A percentile compares a stretch with the other conserved stretches of the same genome.
Evolutionary conservation across 2,329 filamentous ascomycete species (phyloP).

Genomic region (Clarireedia monteithiana): DNA sequence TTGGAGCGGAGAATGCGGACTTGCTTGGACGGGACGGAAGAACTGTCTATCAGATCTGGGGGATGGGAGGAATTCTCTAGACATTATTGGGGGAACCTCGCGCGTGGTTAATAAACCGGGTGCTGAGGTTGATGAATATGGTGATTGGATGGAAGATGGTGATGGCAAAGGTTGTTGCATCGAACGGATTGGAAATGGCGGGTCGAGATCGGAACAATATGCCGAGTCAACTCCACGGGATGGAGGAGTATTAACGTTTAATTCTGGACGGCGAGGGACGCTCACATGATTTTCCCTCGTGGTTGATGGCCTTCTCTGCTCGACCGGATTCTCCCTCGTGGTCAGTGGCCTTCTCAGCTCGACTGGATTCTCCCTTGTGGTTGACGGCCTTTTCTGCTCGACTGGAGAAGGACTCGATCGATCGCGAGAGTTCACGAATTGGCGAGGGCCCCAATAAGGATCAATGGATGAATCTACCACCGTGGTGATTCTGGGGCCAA

Average conservation of each 20-base stretch:
- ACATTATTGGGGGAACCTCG: slow-evolving; percentile 8
- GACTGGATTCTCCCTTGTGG: not conserved
- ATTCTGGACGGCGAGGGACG: slow-evolving; percentile 10
- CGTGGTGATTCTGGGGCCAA: slow-evolving; percentile 1
- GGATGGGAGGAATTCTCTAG: slow-evolving; percentile 18
- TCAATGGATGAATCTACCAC: slow-evolving; percentile 7
- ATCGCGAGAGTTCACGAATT: slow-evolving; percentile 2
- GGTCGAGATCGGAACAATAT: slow-evolving; percentile 27
- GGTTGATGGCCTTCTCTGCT: not conserved
- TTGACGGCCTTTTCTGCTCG: not conserved
- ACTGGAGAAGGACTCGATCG: not conserved
- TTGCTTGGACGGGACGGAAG: slow-evolving; percentile 55
- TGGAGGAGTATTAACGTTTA: slow-evolving; percentile 17
- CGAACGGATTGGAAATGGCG: slow-evolving; percentile 12
- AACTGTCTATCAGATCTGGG: slow-evolving; percentile 47
- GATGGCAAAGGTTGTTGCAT: slow-evolving; percentile 7
- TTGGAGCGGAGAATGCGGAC: slow-evolving; percentile 55
- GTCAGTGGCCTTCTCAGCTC: not conserved
- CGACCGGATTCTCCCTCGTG: not conserved
- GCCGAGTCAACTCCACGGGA: slow-evolving; percentile 28
- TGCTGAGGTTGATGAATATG: slow-evolving; percentile 5
- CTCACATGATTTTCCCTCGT: not conserved
- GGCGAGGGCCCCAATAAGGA: slow-evolving; percentile 12
- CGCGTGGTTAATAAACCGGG: slow-evolving; percentile 1
- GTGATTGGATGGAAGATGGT: slow-evolving; percentile 8